phyloP scores from a whole-genome alignment of 2,329 filamentous ascomycete species.

The Phoma sp. region DNA sequence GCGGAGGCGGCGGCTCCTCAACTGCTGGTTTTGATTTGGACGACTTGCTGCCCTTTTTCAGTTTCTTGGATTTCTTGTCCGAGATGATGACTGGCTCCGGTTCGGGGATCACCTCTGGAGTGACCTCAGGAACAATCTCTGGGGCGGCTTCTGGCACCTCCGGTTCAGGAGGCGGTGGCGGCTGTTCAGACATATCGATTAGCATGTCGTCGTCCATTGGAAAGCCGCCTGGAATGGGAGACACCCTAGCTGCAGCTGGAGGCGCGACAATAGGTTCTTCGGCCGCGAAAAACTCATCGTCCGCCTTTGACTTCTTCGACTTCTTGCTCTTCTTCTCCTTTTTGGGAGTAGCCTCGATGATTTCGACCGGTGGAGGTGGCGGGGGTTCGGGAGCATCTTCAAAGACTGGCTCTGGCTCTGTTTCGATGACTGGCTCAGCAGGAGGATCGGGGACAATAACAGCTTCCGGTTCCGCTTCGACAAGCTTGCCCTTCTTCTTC shows the following conservation, averaged over 20 bases:
- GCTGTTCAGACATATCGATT: constrained; percentile 47
- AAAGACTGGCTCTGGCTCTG: constrained; percentile 38
- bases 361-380: constrained; percentile 18
- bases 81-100: constrained; percentile 19
- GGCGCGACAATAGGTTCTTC: constrained; percentile 25
- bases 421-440: constrained; percentile 32
- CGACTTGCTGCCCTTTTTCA: constrained; percentile 40
- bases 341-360: constrained; percentile 16
- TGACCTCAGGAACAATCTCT: constrained; percentile 28
- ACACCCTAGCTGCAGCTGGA: constrained; percentile 25
- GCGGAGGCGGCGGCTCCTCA: constrained; percentile 38
- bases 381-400: constrained; percentile 25
- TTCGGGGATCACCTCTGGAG: constrained; percentile 16
- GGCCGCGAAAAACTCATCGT: constrained; percentile 10
- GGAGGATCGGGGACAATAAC: constrained; percentile 4
- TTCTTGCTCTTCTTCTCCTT: constrained; percentile 18
- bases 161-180: constrained; percentile 52
- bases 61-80: constrained; percentile 46
- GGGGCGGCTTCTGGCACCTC: constrained; percentile 26
- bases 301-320: constrained; percentile 8
- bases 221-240: constrained; percentile 55
- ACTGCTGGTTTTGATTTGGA: constrained; percentile 29
- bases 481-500: constrained; percentile 28
- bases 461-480: constrained; percentile 40
- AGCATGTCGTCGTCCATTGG: constrained; percentile 52